Percentiles rank a stretch among this genome's conserved stretches.
These are phyloP conservation scores for Gremmenia infestans DNA, from an alignment of 2,329 filamentous ascomycete species.

Conservation along the genomic window DNA sequence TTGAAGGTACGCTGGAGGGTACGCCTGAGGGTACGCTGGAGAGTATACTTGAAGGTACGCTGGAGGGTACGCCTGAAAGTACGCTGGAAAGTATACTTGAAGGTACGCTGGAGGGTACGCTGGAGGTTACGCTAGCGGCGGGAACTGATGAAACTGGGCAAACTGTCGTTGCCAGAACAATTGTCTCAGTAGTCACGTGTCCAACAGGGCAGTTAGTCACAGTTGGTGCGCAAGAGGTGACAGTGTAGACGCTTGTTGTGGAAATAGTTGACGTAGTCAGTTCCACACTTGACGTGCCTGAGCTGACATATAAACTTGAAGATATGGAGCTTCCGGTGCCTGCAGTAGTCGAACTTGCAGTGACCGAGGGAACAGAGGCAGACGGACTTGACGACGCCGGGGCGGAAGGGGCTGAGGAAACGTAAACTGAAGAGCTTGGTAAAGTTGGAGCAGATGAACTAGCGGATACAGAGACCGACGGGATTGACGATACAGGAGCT, in stretches of 20 bases:
- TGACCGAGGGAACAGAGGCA: not conserved
- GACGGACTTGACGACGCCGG: not conserved
- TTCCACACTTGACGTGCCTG: not conserved
- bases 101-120: too few relatives aligned
- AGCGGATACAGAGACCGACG: not conserved
- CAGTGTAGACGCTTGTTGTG: constrained; percentile 20
- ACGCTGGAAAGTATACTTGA: too few relatives aligned
- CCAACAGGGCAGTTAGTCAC: constrained; percentile 24
- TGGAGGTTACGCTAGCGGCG: not conserved
- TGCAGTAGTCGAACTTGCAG: too few relatives aligned
- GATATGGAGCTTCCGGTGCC: not conserved
- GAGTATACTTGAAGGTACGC: too few relatives aligned
- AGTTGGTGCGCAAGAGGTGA: constrained; percentile 22
- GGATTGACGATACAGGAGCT: not conserved
- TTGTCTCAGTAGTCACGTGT: constrained; percentile 30
- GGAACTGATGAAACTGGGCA: constrained; percentile 29
- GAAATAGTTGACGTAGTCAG: constrained; percentile 20
- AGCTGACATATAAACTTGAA: not conserved
- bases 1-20: too few relatives aligned
- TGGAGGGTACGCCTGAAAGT: too few relatives aligned
- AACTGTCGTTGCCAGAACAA: constrained; percentile 25
- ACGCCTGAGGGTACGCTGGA: too few relatives aligned
- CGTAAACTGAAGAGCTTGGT: not conserved
- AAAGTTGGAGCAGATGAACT: not conserved
- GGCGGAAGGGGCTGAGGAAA: not conserved